Conservation (phyloP, 129 eudicot species). For the Tagetes patula region DNA sequence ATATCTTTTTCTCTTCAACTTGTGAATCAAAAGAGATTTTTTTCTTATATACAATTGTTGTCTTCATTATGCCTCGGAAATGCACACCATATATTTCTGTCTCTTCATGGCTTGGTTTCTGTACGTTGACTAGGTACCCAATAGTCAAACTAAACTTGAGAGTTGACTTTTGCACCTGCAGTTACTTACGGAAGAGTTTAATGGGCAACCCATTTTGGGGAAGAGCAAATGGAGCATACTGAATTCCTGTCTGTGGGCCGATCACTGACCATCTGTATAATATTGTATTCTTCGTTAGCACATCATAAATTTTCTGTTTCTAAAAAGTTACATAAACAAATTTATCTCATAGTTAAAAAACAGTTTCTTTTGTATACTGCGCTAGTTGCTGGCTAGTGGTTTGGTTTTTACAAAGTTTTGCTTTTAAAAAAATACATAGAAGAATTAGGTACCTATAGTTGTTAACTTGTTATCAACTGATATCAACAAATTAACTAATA, state of each 20-base stretch:
- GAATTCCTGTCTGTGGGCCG: constrained; percentile 39
- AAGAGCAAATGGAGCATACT: constrained; percentile 47
- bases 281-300: not conserved
- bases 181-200: constrained; percentile 31
- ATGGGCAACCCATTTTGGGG: constrained; percentile 47
- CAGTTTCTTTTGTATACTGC: too few species aligned
- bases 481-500: too few species aligned
- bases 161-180: constrained; percentile 19
- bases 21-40: constrained; percentile 25
- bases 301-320: too few species aligned
- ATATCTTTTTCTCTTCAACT: not conserved
- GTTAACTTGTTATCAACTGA: too few species aligned
- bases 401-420: too few species aligned
- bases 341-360: too few species aligned
- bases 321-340: too few species aligned
- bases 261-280: constrained; percentile 42
- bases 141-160: constrained; percentile 25
- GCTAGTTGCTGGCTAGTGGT: too few species aligned
- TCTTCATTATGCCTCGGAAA: constrained; percentile 28
- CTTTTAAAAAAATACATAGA: too few species aligned
- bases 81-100: constrained; percentile 13
- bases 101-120: constrained; percentile 24
- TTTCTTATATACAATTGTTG: constrained; percentile 48
- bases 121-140: constrained; percentile 21
- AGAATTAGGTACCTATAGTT: too few species aligned